Conservation (phyloP, 2,329 filamentous ascomycete species). For the Neonectria faginata region DNA sequence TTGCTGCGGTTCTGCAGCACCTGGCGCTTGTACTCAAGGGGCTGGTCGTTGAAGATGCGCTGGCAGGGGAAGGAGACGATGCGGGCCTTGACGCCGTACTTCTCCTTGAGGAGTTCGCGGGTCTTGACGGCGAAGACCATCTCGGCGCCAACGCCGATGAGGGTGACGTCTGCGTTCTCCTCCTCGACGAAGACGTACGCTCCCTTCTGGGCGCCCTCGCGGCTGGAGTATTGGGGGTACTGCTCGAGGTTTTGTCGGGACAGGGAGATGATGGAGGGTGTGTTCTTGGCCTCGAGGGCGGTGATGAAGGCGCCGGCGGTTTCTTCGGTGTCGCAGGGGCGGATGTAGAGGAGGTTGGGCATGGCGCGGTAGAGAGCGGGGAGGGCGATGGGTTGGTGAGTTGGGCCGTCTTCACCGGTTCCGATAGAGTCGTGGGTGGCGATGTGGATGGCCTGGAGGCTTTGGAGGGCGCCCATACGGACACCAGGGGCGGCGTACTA, state of each 20-base stretch:
- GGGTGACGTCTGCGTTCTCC: slow-evolving; percentile 57
- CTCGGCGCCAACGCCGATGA: slow-evolving; percentile 55
- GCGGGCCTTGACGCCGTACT: slow-evolving; percentile 53
- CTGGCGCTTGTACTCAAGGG: slow-evolving; percentile 57
- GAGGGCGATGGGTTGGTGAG: slow-evolving; percentile 71
- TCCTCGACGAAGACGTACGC: slow-evolving; percentile 61
- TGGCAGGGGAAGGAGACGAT: slow-evolving; percentile 60
- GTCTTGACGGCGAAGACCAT: slow-evolving; percentile 50
- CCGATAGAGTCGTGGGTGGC: slow-evolving; percentile 73
- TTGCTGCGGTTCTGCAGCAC: slow-evolving; percentile 58
- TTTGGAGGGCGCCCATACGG: slow-evolving; percentile 69
- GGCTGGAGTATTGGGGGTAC: slow-evolving; percentile 52
- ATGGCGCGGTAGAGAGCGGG: slow-evolving; percentile 69
- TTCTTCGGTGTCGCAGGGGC: slow-evolving; percentile 70
- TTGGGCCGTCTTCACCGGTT: slow-evolving; percentile 70
- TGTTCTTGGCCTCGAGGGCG: slow-evolving; percentile 57
- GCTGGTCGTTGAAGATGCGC: slow-evolving; percentile 57
- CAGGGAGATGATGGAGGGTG: slow-evolving; percentile 61
- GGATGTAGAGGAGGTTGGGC: slow-evolving; percentile 71
- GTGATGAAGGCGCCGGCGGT: slow-evolving; percentile 64
- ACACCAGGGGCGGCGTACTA: slow-evolving; percentile 67
- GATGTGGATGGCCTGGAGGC: slow-evolving; percentile 67
- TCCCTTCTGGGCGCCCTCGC: slow-evolving; percentile 57
- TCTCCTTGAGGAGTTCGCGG: slow-evolving; percentile 53
- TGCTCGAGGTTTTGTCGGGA: slow-evolving; percentile 59